Evolutionary conservation across 2,329 filamentous ascomycete genomes (phyloP).

Genomic region (Stagonosporopsis rhizophila): DNA sequence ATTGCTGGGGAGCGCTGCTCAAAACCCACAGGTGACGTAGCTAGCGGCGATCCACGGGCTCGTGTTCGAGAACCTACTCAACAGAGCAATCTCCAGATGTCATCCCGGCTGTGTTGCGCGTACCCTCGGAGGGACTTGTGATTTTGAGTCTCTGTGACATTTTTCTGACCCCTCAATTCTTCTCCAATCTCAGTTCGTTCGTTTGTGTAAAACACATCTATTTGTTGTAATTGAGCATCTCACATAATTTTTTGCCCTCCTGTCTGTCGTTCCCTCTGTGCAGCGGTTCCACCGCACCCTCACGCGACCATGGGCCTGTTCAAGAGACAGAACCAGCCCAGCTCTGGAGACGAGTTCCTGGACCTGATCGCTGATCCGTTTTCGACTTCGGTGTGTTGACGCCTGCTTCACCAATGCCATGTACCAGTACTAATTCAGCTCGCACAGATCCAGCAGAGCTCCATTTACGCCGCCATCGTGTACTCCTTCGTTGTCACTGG

Average conservation of each 20-base stretch:
- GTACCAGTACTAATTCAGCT: conserved; percentile 3
- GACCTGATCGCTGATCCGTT: conserved; percentile 52
- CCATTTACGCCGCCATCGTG: conserved; percentile 79
- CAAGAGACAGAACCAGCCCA: conserved; percentile 22
- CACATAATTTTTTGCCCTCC: neutral
- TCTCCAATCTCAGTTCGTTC: neutral
- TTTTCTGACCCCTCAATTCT: conserved; percentile 4
- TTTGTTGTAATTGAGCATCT: neutral
- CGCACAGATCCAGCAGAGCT: conserved; percentile 63
- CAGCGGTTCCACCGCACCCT: conserved; percentile 13
- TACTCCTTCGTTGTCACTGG: conserved; percentile 79
- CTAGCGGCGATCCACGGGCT: conserved; percentile 20
- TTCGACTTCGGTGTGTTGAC: conserved; percentile 36
- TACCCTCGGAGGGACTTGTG: conserved; percentile 11
- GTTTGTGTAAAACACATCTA: neutral
- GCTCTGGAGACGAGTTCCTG: conserved; percentile 46
- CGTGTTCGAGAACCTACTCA: conserved; percentile 19
- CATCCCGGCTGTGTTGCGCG: conserved; percentile 18
- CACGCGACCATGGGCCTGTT: conserved; percentile 23
- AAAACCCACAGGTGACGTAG: conserved; percentile 21
- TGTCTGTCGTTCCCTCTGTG: conserved; percentile 10
- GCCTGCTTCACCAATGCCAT: neutral
- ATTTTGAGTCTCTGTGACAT: conserved; percentile 3
- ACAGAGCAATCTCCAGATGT: conserved; percentile 20
- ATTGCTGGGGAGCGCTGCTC: conserved; percentile 5